Evolutionary conservation across 257 asterid species (phyloP).

Genomic region (Plantago ovata): DNA sequence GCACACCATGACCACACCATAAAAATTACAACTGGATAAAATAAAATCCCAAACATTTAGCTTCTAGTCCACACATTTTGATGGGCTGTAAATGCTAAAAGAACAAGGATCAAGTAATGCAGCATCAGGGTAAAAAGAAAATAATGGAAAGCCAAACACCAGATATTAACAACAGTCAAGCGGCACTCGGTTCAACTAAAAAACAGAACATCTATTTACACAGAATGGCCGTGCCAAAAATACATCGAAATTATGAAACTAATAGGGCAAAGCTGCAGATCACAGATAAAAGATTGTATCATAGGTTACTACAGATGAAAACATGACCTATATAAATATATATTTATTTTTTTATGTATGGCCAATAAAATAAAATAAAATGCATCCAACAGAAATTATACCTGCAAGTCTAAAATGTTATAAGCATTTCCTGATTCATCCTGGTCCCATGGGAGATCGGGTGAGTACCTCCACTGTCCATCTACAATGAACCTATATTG

Average conservation of each 20-base stretch:
- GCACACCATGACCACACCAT: too few species aligned
- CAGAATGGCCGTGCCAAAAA: too few species aligned
- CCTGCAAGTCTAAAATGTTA: constrained; percentile 92
- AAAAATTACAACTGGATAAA: too few species aligned
- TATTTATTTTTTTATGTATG: neutral
- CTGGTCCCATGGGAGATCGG: constrained; percentile 72
- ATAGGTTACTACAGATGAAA: neutral
- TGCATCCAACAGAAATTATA: constrained; percentile 6
- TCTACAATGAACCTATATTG: constrained; percentile 88
- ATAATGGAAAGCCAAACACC: neutral
- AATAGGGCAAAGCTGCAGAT: too few species aligned
- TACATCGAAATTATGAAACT: too few species aligned
- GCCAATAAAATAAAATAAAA: neutral
- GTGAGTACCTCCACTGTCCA: constrained; percentile 85
- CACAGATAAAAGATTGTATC: neutral
- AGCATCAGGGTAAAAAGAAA: too few species aligned
- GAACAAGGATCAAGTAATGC: too few species aligned
- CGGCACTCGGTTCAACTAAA: neutral
- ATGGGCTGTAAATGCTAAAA: too few species aligned
- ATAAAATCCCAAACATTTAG: too few species aligned
- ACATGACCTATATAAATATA: neutral
- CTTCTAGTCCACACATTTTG: too few species aligned
- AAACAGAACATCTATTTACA: neutral
- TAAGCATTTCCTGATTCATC: constrained; percentile 82
- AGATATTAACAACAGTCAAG: neutral